Evolutionary conservation across 352 stramenopile genomes (phyloP), one percentile per base, ranked within the genome.

Genomic region (Globisporangium orthogonon): DNA sequence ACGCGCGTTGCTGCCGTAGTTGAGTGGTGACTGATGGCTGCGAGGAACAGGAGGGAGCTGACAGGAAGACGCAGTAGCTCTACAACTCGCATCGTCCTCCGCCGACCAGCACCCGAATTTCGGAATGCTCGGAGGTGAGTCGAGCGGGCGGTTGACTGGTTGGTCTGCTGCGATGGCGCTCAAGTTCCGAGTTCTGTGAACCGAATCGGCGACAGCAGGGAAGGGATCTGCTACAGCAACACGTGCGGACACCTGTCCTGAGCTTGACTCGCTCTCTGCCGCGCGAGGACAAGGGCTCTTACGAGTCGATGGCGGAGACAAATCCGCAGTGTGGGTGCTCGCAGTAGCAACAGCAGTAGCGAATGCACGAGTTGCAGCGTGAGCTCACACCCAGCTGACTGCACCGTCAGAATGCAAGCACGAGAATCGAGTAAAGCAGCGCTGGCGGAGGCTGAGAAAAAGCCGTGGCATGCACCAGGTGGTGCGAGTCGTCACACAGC

Each of bases 1-100:
- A 69, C 58, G 14, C 58, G 50, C 40, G 45, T 41, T 7, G 56
- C 56, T 29, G 50, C 18, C 40, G 40, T 28, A 5, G 17, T 14
- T 14, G n/a, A 9, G 43, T 15, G 43, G 43, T 15, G 43, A 3
- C 5, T 29, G 43, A 6, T 48, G 18, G 18, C 11, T 6, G 18
- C 43, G 43, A 48, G 43, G 43, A 48, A 5, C 2, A 48, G n/a
- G n/a, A 48, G 43, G 37, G 11, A n/a, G 43, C 43, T n/a, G 1
- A 15, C 17, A 28, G n/a, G 17, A 48, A 13, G 10, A 2, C 18
- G n/a, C 43, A 48, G 11, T 7, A 48, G 6, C n/a, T 15, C n/a
- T 30, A n/a, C 17, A 7, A 15, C 43, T 48, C n/a, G 43, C 43
- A 48, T 48, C 4, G 17, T 30, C 17, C 43, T 3, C 43, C 43